Base-by-base conservation (phyloP, 768 basidiomycete species). In the Phlebiopsis gigantea region DNA sequence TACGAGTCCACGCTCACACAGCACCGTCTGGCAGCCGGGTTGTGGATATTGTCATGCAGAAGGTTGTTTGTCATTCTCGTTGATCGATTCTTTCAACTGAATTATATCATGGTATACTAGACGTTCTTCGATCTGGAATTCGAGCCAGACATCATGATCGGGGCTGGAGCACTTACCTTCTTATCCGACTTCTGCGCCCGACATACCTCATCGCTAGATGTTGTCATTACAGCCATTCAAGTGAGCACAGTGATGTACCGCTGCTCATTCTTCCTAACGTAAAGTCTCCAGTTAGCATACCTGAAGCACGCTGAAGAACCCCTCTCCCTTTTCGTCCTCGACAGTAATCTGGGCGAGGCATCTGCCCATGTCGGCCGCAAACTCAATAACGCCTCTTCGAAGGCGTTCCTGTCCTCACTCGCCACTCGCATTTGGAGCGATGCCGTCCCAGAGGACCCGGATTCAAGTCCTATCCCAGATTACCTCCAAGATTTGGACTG, bases 271-370 rank as follows among this genome's bases (percentile, higher is more conserved):
- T 19, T 1, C 17, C 43, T 48, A 54, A 59, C 29, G 52, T 17
- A 8, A 44, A 14, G 2, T 12, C 44, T 50, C 14, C 60, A 90
- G 86, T 71, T 90, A 2, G 74, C 75, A 0, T 75, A 89, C 64
- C 68, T 90, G 67, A 87, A 87, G 58, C 89, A 92, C 66, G 89
- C 88, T 61, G 76, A 77, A 25, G 81, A 88, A 24, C 82, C 84
- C 0, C 67, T 88, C 14, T 74, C 79, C 2, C 48, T 77, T 7
- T 69, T 85, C 15, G 65, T 72, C 6, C 67, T 67, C 22, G 60
- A 71, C 44, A 69, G 55, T 53, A 64, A 31, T 4, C 62, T 49
- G 12, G 64, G 61, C 9, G 61, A 48, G 24, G n/a, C 4, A 30
- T 39, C 4, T 10, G n/a, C 50, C 15, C 22, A 51, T 17, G 50